Evolutionary conservation across 768 basidiomycete species (phyloP).

Genomic region (Termitomyces sp.): DNA sequence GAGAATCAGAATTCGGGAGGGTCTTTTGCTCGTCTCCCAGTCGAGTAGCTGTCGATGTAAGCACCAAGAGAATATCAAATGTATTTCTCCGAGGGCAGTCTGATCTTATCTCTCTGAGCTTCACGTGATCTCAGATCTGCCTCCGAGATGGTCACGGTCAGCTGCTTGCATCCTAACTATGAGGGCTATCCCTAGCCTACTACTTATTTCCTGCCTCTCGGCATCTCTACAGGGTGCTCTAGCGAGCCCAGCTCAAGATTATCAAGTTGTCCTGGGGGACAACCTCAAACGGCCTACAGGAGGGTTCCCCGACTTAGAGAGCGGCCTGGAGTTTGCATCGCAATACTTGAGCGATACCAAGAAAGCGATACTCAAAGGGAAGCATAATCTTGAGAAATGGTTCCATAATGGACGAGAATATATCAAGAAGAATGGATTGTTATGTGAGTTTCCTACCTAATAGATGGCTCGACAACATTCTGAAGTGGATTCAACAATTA

Average conservation of each 20-base stretch:
- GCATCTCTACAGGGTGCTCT: not conserved
- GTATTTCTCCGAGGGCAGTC: too few species aligned
- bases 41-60: too few species aligned
- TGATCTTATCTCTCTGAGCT: too few species aligned
- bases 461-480: not conserved
- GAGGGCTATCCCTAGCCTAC: constrained; percentile 11
- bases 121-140: not conserved
- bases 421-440: constrained; percentile 64
- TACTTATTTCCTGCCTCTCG: constrained; percentile 11
- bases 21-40: too few species aligned
- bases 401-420: constrained; percentile 58
- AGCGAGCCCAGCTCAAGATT: constrained; percentile 9
- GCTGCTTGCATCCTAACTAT: constrained; percentile 7
- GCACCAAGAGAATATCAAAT: too few species aligned
- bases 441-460: constrained; percentile 47
- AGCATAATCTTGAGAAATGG: constrained; percentile 58
- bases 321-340: constrained; percentile 16
- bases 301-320: not conserved
- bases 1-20: too few species aligned
- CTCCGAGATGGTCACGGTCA: too few species aligned
- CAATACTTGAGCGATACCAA: constrained; percentile 40
- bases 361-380: constrained; percentile 39
- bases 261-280: constrained; percentile 40
- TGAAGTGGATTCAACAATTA: constrained; percentile 18
- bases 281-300: constrained; percentile 15